Conservation (phyloP, 2,329 filamentous ascomycete genomes). For the Amylocarpus encephaloides region DNA sequence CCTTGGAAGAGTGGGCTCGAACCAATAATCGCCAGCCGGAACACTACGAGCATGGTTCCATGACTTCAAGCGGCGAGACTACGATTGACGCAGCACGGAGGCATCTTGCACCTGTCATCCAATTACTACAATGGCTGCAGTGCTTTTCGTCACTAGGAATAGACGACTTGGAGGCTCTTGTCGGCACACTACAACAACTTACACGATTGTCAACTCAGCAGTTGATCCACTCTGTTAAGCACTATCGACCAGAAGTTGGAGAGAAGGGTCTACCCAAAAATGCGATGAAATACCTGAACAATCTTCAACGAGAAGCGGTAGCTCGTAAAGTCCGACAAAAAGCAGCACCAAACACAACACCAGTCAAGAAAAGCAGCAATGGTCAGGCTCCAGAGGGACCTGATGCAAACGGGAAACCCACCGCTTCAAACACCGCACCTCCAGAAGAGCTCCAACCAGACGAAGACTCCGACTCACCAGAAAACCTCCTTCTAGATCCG, state of each 20-base stretch:
- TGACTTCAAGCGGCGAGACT: slow-evolving; percentile 75
- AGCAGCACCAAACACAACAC: slow-evolving; percentile 38
- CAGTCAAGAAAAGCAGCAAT: slow-evolving; percentile 34
- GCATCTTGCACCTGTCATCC: slow-evolving; percentile 84
- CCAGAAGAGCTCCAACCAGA: slow-evolving; percentile 24
- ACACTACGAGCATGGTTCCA: slow-evolving; percentile 90
- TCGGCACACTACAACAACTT: slow-evolving; percentile 83
- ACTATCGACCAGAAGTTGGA: slow-evolving; percentile 90
- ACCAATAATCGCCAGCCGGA: slow-evolving; percentile 90
- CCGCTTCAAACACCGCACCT: slow-evolving; percentile 16
- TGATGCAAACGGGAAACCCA: slow-evolving; percentile 35
- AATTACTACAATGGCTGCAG: slow-evolving; percentile 94
- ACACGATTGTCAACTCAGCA: slow-evolving; percentile 80
- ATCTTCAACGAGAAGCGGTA: slow-evolving; percentile 69
- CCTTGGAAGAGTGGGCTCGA: slow-evolving; percentile 91
- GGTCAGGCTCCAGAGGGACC: slow-evolving; percentile 39
- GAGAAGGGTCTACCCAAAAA: slow-evolving; percentile 87
- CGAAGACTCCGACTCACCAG: slow-evolving; percentile 63
- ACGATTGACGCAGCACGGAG: slow-evolving; percentile 77
- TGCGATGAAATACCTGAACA: slow-evolving; percentile 77
- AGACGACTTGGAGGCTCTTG: slow-evolving; percentile 82
- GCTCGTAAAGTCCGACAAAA: slow-evolving; percentile 49
- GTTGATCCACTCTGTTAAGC: slow-evolving; percentile 82
- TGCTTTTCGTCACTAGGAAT: slow-evolving; percentile 86
- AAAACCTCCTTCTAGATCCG: slow-evolving; percentile 77